phyloP scores from a whole-genome alignment of 495 filamentous ascomycete species.

The Tricharina praecox region DNA sequence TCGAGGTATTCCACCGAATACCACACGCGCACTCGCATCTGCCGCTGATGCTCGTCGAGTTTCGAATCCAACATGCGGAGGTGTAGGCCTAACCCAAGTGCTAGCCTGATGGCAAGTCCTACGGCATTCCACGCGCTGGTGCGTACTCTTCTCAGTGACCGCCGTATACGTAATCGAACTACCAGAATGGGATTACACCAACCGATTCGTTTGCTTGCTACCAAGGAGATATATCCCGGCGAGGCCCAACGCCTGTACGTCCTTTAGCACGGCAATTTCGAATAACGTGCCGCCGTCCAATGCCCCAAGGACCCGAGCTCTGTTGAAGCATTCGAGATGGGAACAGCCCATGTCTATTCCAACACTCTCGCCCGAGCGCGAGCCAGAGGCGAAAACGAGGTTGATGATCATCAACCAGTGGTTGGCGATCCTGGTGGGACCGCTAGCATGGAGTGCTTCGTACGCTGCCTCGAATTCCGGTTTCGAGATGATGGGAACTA shows the following conservation, averaged over 20 bases:
- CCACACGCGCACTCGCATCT: slow-evolving; percentile 18
- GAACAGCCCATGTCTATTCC: not conserved
- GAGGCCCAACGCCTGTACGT: slow-evolving; percentile 20
- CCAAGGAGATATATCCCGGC: slow-evolving; percentile 22
- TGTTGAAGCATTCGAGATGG: slow-evolving; percentile 15
- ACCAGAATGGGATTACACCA: too few species aligned
- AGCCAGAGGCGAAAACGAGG: slow-evolving; percentile 21
- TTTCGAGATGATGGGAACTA: slow-evolving; percentile 38
- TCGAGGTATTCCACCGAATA: slow-evolving; percentile 21
- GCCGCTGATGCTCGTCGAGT: slow-evolving; percentile 1
- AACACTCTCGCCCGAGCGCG: slow-evolving; percentile 6
- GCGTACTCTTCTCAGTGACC: too few species aligned
- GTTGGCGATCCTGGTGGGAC: not conserved
- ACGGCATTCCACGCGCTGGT: slow-evolving; percentile 21
- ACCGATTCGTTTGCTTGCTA: slow-evolving; percentile 20
- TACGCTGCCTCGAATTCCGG: slow-evolving; percentile 38
- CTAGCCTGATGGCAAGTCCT: slow-evolving; percentile 20
- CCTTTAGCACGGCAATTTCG: slow-evolving; percentile 13
- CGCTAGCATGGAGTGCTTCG: slow-evolving; percentile 26
- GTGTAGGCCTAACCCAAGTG: slow-evolving; percentile 19
- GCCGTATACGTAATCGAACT: too few species aligned
- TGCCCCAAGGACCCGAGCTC: slow-evolving; percentile 21
- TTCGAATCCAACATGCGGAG: slow-evolving; percentile 8
- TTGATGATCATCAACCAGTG: slow-evolving; percentile 19
- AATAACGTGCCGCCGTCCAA: slow-evolving; percentile 21